Percentiles rank a stretch among this genome's conserved stretches.
phyloP scores from a whole-genome alignment of 2,329 filamentous ascomycete genomes.

The Metarhizium album region DNA sequence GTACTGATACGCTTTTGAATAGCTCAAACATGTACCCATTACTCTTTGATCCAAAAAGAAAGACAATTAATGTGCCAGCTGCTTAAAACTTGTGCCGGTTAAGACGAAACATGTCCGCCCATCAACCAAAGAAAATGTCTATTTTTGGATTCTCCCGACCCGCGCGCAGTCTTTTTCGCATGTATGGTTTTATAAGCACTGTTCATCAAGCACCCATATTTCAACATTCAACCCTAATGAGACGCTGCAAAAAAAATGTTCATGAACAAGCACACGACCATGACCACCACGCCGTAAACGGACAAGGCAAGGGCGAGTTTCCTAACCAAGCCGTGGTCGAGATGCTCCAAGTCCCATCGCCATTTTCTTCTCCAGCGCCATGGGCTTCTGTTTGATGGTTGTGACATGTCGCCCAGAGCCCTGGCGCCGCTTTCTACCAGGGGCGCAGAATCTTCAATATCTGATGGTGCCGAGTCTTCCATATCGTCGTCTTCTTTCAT shows the following conservation, averaged over 20 bases:
- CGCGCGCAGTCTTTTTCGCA: neutral
- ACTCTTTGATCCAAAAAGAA: constrained; percentile 6
- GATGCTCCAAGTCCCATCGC: constrained; percentile 50
- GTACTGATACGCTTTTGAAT: neutral
- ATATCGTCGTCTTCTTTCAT: constrained; percentile 86
- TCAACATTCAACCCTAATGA: constrained; percentile 33
- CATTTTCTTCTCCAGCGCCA: constrained; percentile 45
- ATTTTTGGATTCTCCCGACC: neutral
- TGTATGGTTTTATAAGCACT: constrained; percentile 2
- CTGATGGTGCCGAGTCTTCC: constrained; percentile 42
- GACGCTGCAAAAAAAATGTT: constrained; percentile 70
- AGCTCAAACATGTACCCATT: neutral
- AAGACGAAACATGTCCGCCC: neutral
- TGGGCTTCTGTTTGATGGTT: constrained; percentile 20
- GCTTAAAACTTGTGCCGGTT: neutral
- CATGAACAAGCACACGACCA: constrained; percentile 77
- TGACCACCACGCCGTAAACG: constrained; percentile 76
- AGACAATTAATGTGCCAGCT: neutral
- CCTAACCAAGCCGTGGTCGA: constrained; percentile 57
- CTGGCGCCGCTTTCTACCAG: constrained; percentile 36
- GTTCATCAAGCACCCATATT: neutral
- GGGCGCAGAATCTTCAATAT: constrained; percentile 35
- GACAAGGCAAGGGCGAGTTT: constrained; percentile 65
- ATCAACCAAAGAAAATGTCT: neutral
- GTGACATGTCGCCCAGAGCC: constrained; percentile 29